phyloP scores from a whole-genome alignment of 345 rosid species.

The Diplotaxis tenuifolia region DNA sequence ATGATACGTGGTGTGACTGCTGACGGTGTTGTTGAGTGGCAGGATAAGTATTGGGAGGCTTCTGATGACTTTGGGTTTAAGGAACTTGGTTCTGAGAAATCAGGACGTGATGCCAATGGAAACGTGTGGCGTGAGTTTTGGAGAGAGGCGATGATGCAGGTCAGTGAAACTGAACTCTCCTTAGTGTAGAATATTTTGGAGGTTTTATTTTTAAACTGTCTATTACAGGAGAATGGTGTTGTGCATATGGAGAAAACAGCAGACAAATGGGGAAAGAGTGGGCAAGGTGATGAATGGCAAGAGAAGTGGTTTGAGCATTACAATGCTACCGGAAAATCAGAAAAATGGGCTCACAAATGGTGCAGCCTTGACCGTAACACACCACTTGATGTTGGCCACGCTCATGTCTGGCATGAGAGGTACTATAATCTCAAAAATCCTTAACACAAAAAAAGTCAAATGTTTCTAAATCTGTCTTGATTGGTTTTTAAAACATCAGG shows the following conservation, averaged over 20 bases:
- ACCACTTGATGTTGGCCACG: constrained; percentile 80
- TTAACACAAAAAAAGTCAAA: not conserved
- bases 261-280: constrained; percentile 91
- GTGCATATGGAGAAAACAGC: constrained; percentile 89
- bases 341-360: constrained; percentile 98
- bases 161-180: constrained; percentile 33
- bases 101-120: constrained; percentile 81
- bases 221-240: constrained; percentile 58
- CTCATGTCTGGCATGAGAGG: constrained; percentile 99
- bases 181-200: not conserved
- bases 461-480: constrained; percentile 6
- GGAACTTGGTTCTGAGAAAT: constrained; percentile 97
- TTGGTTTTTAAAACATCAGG: constrained; percentile 39
- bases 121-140: constrained; percentile 89
- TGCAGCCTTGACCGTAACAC: constrained; percentile 86
- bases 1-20: constrained; percentile 82
- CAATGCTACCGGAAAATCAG: constrained; percentile 74
- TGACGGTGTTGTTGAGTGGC: constrained; percentile 81
- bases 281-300: constrained; percentile 62
- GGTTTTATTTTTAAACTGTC: not conserved
- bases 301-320: constrained; percentile 97
- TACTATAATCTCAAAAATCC: constrained; percentile 17
- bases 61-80: constrained; percentile 81
- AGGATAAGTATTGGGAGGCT: constrained; percentile 97
- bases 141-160: constrained; percentile 93